Conservation (phyloP, 2,329 filamentous ascomycete species). For the Colletotrichum liaoningense region DNA sequence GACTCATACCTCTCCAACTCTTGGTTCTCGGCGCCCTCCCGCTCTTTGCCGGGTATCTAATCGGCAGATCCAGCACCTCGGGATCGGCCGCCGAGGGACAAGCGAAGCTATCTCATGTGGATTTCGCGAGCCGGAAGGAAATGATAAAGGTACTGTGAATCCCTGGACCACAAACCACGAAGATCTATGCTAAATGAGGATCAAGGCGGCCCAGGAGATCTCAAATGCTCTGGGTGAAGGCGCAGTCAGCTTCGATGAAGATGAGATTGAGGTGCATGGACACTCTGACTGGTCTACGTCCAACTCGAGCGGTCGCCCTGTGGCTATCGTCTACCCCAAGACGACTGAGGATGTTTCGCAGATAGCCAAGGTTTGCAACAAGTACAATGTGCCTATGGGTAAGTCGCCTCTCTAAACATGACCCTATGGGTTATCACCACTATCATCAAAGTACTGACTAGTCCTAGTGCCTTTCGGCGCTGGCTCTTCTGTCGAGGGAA, state of each 20-base stretch:
- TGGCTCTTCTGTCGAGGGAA: constrained; percentile 78
- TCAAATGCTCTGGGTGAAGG: constrained; percentile 62
- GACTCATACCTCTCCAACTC: constrained; percentile 9
- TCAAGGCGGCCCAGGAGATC: constrained; percentile 21
- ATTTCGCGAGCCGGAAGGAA: constrained; percentile 4
- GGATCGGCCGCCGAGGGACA: neutral
- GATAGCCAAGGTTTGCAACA: constrained; percentile 72
- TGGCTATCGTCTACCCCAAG: constrained; percentile 73
- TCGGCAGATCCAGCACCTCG: constrained; percentile 1
- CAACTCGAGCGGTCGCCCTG: constrained; percentile 71
- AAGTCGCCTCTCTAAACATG: neutral
- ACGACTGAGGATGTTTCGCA: constrained; percentile 72
- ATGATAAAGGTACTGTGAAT: neutral
- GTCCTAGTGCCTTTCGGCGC: constrained; percentile 72
- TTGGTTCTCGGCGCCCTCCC: constrained; percentile 13
- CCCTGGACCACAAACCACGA: too few relatives aligned
- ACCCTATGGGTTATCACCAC: too few relatives aligned
- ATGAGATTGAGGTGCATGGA: constrained; percentile 72
- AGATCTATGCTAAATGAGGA: neutral
- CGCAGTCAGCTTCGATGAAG: constrained; percentile 71
- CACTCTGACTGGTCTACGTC: constrained; percentile 79
- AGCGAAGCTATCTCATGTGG: neutral
- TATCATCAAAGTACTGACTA: neutral
- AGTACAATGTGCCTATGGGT: constrained; percentile 74
- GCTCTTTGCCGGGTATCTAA: constrained; percentile 17